Evolutionary conservation across 2,329 filamentous ascomycete genomes (phyloP).

Genomic region (Colletotrichum musicola): DNA sequence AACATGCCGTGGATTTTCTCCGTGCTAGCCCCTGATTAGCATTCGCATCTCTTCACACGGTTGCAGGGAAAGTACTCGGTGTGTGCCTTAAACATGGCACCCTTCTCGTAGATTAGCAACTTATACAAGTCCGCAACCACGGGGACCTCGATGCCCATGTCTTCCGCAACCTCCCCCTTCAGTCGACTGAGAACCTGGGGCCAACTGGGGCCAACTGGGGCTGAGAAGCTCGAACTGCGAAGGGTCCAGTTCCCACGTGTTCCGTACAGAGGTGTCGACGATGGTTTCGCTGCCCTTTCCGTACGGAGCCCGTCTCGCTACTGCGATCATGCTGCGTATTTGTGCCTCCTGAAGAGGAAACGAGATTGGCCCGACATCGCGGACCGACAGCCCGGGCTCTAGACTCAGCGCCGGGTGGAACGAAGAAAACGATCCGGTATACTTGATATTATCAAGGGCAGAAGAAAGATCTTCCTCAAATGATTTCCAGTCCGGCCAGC

Average conservation of each 20-base stretch:
- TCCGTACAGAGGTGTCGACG: constrained; percentile 55
- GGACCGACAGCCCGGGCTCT: constrained; percentile 36
- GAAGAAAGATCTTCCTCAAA: constrained; percentile 32
- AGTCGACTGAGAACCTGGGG: too few species aligned
- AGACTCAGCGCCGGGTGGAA: constrained; percentile 1
- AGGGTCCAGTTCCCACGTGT: constrained; percentile 58
- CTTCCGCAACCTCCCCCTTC: constrained; percentile 42
- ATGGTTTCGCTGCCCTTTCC: constrained; percentile 55
- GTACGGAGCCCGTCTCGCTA: constrained; percentile 49
- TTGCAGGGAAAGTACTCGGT: constrained; percentile 48
- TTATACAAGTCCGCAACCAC: constrained; percentile 57
- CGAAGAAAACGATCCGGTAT: constrained; percentile 39
- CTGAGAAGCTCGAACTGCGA: constrained; percentile 52
- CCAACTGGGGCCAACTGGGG: constrained; percentile 53
- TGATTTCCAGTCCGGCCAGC: not conserved
- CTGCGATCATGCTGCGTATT: constrained; percentile 44
- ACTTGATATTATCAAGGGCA: constrained; percentile 30
- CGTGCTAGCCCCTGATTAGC: constrained; percentile 44
- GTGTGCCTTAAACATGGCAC: constrained; percentile 62
- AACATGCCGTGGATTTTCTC: constrained; percentile 63
- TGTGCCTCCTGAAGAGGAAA: constrained; percentile 44
- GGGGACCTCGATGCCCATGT: constrained; percentile 48
- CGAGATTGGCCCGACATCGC: constrained; percentile 41
- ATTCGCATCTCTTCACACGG: too few species aligned
- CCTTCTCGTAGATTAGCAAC: constrained; percentile 63